Base-by-base conservation (phyloP, 2,329 filamentous ascomycete species). In the Keithomyces neogunnii region DNA sequence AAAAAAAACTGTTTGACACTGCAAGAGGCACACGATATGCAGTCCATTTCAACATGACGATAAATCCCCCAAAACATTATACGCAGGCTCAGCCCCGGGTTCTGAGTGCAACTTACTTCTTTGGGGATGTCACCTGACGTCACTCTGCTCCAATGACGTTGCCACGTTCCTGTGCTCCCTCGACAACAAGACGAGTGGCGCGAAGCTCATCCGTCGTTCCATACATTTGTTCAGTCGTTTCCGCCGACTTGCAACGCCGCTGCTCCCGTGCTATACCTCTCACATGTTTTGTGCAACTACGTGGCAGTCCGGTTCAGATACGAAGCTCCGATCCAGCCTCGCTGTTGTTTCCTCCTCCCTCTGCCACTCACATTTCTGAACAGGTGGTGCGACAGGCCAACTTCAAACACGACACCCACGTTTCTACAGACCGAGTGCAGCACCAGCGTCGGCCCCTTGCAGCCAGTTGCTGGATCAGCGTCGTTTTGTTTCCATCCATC, bases 401-500 rank as follows among this genome's bases (percentile, higher is more conserved):
- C 40, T 30, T 44, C 40, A 44, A 28, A 42, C 39, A n/a, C 5
- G 11, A 39, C 33, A 39, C 13, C 36, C 36, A 13, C 36, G 36
- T 8, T 40, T 40, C 38, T 26, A 26, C 38, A 9, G n/a, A 40
- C n/a, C 19, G 19, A 19, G 19, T 5, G 38, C 38, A 35, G 38
- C 38, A 13, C n/a, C 26, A 19, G 38, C 38, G 9, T 40, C 38
- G 19, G 38, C 38, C 19, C 38, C 13, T 19, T 19, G 19, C 19
- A 19, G 19, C 38, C 5, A 40, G 13, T 7, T 19, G 26, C 13
- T 19, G 19, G 19, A 19, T 19, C 19, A 19, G 19, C 36, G 38
- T 19, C 13, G 13, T 26, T 40, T 26, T 33, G 32, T 32, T 13
- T 13, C n/a, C 26, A 33, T 26, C 53, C 60, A 69, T 45, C n/a